These are phyloP conservation scores for Stephanodiscus minutulus DNA, from an alignment of 108 stramenopile species.

Conservation along the genomic window DNA sequence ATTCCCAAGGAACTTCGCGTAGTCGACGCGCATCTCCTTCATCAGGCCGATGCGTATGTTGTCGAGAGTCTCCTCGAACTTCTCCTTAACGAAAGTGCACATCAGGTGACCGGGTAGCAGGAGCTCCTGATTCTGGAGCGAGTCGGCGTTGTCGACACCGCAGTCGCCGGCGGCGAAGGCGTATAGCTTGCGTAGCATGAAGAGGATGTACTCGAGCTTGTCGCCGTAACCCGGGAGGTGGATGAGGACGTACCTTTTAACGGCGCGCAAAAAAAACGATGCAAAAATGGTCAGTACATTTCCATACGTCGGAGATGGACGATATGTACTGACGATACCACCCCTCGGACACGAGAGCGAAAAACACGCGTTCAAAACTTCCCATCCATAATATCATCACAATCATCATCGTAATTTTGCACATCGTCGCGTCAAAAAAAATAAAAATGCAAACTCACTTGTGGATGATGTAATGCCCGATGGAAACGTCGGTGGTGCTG, in stretches of 20 bases:
- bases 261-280: neutral
- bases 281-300: neutral
- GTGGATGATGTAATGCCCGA: slow-evolving; percentile 89
- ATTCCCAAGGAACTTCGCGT: slow-evolving; percentile 50
- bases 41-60: slow-evolving; percentile 69
- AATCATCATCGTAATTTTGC: too few relatives aligned
- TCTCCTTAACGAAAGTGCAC: slow-evolving; percentile 92
- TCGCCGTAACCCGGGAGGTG: slow-evolving; percentile 84
- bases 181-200: slow-evolving; percentile 92
- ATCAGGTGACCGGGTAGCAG: slow-evolving; percentile 94
- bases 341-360: neutral
- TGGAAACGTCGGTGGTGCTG: slow-evolving; percentile 79
- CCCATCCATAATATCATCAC: neutral
- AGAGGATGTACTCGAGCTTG: slow-evolving; percentile 91
- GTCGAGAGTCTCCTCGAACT: slow-evolving; percentile 86
- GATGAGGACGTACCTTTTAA: slow-evolving; percentile 74
- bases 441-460: slow-evolving; percentile 54
- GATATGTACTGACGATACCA: neutral
- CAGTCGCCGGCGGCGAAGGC: slow-evolving; percentile 93
- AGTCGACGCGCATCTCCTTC: slow-evolving; percentile 78
- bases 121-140: slow-evolving; percentile 93
- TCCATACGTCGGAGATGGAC: neutral
- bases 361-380: neutral
- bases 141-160: slow-evolving; percentile 96
- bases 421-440: neutral